A percentile compares a stretch with the other conserved stretches of the same genome.
These are phyloP conservation scores for Babesia ovata DNA, from an alignment of 169 alveolate genomes.

Conservation along the genomic window DNA sequence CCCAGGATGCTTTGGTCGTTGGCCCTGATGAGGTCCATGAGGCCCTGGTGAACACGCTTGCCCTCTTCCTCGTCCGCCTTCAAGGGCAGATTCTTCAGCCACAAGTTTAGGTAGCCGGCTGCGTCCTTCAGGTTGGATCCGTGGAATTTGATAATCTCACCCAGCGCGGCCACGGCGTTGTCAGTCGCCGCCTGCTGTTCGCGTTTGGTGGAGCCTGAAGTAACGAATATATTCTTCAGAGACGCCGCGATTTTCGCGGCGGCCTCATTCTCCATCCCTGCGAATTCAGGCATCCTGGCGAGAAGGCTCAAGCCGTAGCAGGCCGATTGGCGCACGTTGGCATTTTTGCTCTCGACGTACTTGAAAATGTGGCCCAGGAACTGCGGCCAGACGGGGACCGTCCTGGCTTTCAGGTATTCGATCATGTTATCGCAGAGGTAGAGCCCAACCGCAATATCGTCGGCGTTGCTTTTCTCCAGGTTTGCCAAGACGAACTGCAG, in stretches of 20 bases:
- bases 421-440: constrained; percentile 83
- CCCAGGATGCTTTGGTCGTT: constrained; percentile 81
- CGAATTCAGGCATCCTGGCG: constrained; percentile 72
- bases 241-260: constrained; percentile 47
- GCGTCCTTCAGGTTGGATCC: constrained; percentile 72
- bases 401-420: constrained; percentile 74
- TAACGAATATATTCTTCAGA: constrained; percentile 40
- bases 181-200: constrained; percentile 82
- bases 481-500: constrained; percentile 61
- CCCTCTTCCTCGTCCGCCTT: constrained; percentile 85
- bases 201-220: constrained; percentile 47
- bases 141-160: constrained; percentile 76
- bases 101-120: constrained; percentile 69
- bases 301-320: constrained; percentile 81
- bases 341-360: constrained; percentile 72
- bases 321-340: constrained; percentile 81
- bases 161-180: constrained; percentile 87
- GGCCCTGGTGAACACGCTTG: constrained; percentile 78
- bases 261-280: constrained; percentile 73
- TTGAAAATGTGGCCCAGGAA: constrained; percentile 68
- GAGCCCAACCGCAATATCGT: constrained; percentile 79
- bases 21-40: constrained; percentile 73
- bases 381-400: constrained; percentile 75
- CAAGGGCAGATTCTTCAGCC: constrained; percentile 80
- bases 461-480: constrained; percentile 65